Evolutionary conservation across 495 filamentous ascomycete genomes (phyloP), one percentile per base, ranked within the genome.

Genomic region (Aspergillus haitiensis): DNA sequence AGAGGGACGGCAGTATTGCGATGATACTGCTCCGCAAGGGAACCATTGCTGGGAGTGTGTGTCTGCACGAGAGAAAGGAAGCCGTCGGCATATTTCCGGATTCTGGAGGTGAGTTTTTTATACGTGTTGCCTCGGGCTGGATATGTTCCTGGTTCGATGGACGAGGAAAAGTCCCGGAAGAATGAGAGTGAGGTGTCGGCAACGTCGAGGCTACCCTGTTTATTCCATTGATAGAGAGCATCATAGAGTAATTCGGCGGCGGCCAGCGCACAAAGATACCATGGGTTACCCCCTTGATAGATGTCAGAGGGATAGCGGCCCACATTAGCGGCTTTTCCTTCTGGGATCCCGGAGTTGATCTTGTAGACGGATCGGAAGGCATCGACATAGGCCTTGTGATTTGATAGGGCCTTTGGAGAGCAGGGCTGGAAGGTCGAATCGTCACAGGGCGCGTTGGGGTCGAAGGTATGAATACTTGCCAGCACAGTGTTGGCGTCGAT

Each of bases 271-370:
- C 76, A 75, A 8, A 90, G 76, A 62, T 85, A 88, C 86, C 86
- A 88, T 4, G 84, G 85, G 70, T 88, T 86, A 15, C 86, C 87
- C 59, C 82, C 80, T 61, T 85, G 87, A 70, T 90, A 91, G 0
- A 72, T 63, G 58, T 91, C 88, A 63, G 89, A 86, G 2, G 86
- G 71, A 69, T 91, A 91, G 10, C 88, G 75, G 55, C 88, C 88
- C n/a, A 89, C 79, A 13, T 87, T 84, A 34, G 86, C 78, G 8
- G 86, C 85, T 7, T 70, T 35, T 11, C 72, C 72, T 1, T 61
- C 55, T 6, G 63, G 52, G 11, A 70, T 71, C 5, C 72, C 75
- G 8, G 77, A 79, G 74, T 89, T 89, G 65, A 89, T 71, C n/a
- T 65, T 58, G 65, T 87, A 89, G 42, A 84, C 64, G 7, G 72